Evolutionary conservation across 2,329 filamentous ascomycete genomes (phyloP).

Genomic region (Penicillium sp.): DNA sequence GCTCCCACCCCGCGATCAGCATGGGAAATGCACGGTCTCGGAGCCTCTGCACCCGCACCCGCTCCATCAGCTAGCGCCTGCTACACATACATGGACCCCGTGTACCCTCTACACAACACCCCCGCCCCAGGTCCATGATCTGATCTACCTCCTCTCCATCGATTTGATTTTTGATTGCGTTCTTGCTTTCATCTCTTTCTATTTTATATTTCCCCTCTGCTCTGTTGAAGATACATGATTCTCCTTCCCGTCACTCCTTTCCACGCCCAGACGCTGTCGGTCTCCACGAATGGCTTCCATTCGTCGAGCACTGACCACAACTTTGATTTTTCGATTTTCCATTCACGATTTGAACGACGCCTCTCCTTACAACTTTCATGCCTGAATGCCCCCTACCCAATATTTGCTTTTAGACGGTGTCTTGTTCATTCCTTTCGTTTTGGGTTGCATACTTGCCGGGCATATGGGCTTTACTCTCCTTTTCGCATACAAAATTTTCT

Average conservation of each 20-base stretch:
- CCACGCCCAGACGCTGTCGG: conserved; percentile 20
- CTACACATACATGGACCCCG: conserved; percentile 36
- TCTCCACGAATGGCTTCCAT: neutral
- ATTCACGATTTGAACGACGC: conserved; percentile 31
- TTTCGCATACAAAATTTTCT: conserved; percentile 19
- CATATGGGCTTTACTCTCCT: conserved; percentile 35
- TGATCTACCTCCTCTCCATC: conserved; percentile 3
- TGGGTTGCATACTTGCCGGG: conserved; percentile 30
- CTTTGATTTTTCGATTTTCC: neutral
- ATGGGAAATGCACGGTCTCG: conserved; percentile 41
- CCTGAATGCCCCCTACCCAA: conserved; percentile 30
- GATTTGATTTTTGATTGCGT: neutral
- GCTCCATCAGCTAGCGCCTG: conserved; percentile 27
- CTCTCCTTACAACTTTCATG: conserved; percentile 35
- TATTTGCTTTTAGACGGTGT: conserved; percentile 33
- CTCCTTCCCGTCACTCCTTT: conserved; percentile 29
- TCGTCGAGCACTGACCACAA: neutral
- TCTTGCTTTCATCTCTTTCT: conserved; percentile 15
- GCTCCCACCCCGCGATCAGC: conserved; percentile 34
- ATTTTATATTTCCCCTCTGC: conserved; percentile 24
- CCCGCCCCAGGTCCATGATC: conserved; percentile 25
- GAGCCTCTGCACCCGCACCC: conserved; percentile 28
- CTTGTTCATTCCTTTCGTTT: conserved; percentile 33
- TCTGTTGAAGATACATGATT: conserved; percentile 27
- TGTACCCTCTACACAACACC: conserved; percentile 34